phyloP scores from a whole-genome alignment of 2,329 filamentous ascomycete genomes.

The Aspergillus quadrilineatus region DNA sequence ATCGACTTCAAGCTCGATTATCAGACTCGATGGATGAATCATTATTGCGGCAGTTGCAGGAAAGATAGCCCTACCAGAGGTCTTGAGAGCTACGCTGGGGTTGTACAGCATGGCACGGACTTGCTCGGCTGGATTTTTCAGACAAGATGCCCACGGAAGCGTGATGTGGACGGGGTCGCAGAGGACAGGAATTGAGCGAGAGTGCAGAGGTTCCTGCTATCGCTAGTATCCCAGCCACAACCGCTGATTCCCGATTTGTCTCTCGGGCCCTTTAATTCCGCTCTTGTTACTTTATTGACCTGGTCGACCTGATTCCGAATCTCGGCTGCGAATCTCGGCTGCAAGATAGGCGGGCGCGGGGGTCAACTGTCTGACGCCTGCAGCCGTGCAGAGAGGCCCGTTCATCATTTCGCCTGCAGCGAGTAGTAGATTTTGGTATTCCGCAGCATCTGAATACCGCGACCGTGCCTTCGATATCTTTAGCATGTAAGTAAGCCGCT shows the following conservation, averaged over 20 bases:
- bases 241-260: neutral
- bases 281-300: neutral
- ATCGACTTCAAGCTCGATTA: neutral
- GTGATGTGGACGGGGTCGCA: neutral
- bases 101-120: conserved; percentile 18
- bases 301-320: too few relatives aligned
- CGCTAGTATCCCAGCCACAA: neutral
- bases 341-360: conserved; percentile 5
- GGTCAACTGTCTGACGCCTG: conserved; percentile 7
- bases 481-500: neutral
- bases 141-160: neutral
- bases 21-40: conserved; percentile 8
- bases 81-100: conserved; percentile 9
- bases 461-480: neutral
- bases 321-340: neutral
- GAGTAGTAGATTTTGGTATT: conserved; percentile 2
- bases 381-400: conserved; percentile 19
- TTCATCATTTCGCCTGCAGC: conserved; percentile 14
- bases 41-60: neutral
- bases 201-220: neutral
- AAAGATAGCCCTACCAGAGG: neutral
- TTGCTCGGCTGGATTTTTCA: neutral
- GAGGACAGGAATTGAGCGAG: neutral
- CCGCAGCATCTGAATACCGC: neutral
- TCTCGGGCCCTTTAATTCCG: neutral